phyloP scores from a whole-genome alignment of 106 monocot species.

The Ottelia alismoides region DNA sequence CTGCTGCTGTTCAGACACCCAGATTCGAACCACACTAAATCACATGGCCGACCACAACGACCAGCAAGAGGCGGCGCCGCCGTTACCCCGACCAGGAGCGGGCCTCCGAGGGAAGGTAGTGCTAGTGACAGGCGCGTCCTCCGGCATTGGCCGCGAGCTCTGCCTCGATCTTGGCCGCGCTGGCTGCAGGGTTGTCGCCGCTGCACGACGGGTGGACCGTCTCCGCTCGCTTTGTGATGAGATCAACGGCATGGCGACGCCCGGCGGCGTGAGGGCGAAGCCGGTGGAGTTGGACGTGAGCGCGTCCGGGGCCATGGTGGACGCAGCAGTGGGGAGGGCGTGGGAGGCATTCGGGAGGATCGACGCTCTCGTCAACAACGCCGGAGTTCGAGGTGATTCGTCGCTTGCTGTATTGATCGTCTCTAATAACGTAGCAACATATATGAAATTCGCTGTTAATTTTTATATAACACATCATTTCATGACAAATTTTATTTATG shows the following conservation, averaged over 20 bases:
- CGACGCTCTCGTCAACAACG: conserved; percentile 14
- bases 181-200: conserved; percentile 24
- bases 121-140: conserved; percentile 32
- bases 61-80: too few species aligned
- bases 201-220: conserved; percentile 29
- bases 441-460: too few species aligned
- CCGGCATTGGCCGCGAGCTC: conserved; percentile 28
- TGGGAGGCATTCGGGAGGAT: conserved; percentile 21
- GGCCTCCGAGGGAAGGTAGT: conserved; percentile 37
- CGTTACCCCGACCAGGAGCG: too few species aligned
- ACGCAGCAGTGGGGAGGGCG: conserved; percentile 14
- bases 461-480: too few species aligned
- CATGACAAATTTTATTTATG: too few species aligned
- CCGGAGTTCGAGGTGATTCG: conserved; percentile 18
- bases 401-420: too few species aligned
- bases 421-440: too few species aligned
- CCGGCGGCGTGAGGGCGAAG: not conserved
- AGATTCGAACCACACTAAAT: too few species aligned
- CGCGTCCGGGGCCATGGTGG: conserved; percentile 5
- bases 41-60: too few species aligned
- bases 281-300: conserved; percentile 17
- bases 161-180: conserved; percentile 23
- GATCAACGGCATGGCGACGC: conserved; percentile 7
- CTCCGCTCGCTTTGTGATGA: conserved; percentile 31
- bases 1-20: too few species aligned